Conservation (phyloP, 1,139 yeast genomes). For the Suhomyces taliae region DNA sequence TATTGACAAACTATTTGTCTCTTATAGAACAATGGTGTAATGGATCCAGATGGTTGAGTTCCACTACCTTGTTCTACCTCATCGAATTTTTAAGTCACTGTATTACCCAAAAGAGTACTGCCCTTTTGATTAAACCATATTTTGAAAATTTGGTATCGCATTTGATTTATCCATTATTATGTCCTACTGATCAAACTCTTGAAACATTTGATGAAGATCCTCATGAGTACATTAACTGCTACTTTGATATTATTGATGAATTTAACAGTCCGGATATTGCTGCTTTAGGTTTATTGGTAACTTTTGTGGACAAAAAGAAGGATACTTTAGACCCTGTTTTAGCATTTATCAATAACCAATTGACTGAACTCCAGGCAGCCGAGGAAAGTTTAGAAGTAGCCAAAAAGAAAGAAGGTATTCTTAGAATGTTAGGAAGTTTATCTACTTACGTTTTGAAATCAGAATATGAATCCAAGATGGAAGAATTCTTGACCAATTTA, state of each 20-base stretch:
- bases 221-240: slow-evolving; percentile 81
- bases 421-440: slow-evolving; percentile 75
- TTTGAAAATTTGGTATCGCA: slow-evolving; percentile 64
- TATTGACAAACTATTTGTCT: slow-evolving; percentile 60
- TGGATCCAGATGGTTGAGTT: slow-evolving; percentile 65
- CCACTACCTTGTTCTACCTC: slow-evolving; percentile 64
- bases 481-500: slow-evolving; percentile 58
- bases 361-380: slow-evolving; percentile 41
- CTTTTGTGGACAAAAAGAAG: slow-evolving; percentile 67
- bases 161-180: slow-evolving; percentile 75
- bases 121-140: slow-evolving; percentile 73
- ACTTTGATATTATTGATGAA: slow-evolving; percentile 66
- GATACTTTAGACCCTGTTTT: slow-evolving; percentile 61
- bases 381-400: slow-evolving; percentile 59
- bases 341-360: slow-evolving; percentile 61
- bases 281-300: slow-evolving; percentile 59
- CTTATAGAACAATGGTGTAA: slow-evolving; percentile 76
- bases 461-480: slow-evolving; percentile 60
- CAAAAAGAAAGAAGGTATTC: slow-evolving; percentile 73
- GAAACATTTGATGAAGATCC: slow-evolving; percentile 88
- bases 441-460: slow-evolving; percentile 61
- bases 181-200: slow-evolving; percentile 68
- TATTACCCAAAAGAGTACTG: slow-evolving; percentile 64
- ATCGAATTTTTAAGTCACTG: slow-evolving; percentile 72
- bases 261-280: slow-evolving; percentile 66